These are phyloP conservation scores for Debaryomycetaceae sp. DNA, from an alignment of 1,139 yeast genomes.

Conservation along the genomic window DNA sequence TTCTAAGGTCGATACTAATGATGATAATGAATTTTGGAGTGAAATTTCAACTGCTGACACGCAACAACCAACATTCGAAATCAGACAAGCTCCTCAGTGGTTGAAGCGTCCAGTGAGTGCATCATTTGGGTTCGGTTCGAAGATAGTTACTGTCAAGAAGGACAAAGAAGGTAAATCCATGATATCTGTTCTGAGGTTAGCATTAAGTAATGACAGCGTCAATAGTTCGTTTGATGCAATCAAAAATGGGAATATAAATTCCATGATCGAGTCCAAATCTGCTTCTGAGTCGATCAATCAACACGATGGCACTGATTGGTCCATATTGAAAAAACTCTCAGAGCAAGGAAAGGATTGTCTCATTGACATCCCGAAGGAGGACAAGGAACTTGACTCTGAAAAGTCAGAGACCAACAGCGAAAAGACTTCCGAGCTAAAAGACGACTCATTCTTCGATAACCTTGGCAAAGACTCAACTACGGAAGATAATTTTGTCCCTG, in stretches of 20 bases:
- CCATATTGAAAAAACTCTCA: constrained; percentile 56
- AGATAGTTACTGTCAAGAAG: constrained; percentile 58
- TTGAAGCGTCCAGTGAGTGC: constrained; percentile 72
- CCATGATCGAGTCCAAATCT: constrained; percentile 53
- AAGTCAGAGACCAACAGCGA: constrained; percentile 12
- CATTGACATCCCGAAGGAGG: constrained; percentile 12
- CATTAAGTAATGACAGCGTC: constrained; percentile 37
- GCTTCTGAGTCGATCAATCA: constrained; percentile 35
- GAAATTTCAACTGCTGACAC: constrained; percentile 69
- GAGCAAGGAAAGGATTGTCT: constrained; percentile 46
- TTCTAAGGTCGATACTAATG: constrained; percentile 45
- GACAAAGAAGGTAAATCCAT: constrained; percentile 39
- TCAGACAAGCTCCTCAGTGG: constrained; percentile 88
- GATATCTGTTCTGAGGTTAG: constrained; percentile 51
- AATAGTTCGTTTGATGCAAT: constrained; percentile 58
- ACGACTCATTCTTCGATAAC: constrained; percentile 41
- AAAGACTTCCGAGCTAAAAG: constrained; percentile 16
- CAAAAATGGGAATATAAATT: constrained; percentile 48
- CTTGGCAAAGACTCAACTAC: constrained; percentile 25
- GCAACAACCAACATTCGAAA: constrained; percentile 65
- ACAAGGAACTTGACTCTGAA: constrained; percentile 9
- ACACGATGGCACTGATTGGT: constrained; percentile 72
- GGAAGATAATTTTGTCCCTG: constrained; percentile 30
- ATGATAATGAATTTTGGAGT: constrained; percentile 78
- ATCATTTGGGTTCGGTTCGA: constrained; percentile 92